These are phyloP conservation scores for Pisolithus marmoratus DNA, from an alignment of 768 basidiomycete species.

Conservation along the genomic window DNA sequence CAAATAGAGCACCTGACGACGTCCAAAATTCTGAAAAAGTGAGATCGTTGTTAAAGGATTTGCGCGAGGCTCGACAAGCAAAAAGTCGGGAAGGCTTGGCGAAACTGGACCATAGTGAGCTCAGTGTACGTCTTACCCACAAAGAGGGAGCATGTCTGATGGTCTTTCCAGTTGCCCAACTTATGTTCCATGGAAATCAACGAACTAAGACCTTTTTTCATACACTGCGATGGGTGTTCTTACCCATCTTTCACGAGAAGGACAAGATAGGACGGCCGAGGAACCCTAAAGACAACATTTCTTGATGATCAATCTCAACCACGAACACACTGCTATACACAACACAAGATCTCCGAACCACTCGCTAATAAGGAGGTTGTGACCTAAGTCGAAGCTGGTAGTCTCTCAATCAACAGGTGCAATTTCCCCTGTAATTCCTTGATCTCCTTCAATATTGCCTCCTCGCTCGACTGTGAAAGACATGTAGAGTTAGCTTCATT, in stretches of 20 bases:
- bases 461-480: slow-evolving; percentile 60
- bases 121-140: slow-evolving; percentile 46
- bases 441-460: slow-evolving; percentile 61
- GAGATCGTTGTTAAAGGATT: slow-evolving; percentile 81
- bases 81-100: slow-evolving; percentile 85
- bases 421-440: slow-evolving; percentile 43
- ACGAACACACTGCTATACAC: too few relatives aligned
- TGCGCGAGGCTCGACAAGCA: slow-evolving; percentile 93
- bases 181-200: slow-evolving; percentile 90
- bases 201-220: slow-evolving; percentile 87
- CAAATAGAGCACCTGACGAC: slow-evolving; percentile 80
- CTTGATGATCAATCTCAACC: too few relatives aligned
- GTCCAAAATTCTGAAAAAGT: slow-evolving; percentile 79
- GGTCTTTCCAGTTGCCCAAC: slow-evolving; percentile 60
- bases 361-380: not conserved
- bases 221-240: slow-evolving; percentile 74
- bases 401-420: slow-evolving; percentile 31
- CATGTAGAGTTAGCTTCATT: slow-evolving; percentile 3
- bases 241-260: slow-evolving; percentile 43
- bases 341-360: not conserved
- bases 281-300: not conserved
- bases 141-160: not conserved
- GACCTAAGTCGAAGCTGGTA: slow-evolving; percentile 11
- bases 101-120: slow-evolving; percentile 73
- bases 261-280: not conserved